phyloP scores from a whole-genome alignment of 495 filamentous ascomycete genomes.

The Thozetella sp. region DNA sequence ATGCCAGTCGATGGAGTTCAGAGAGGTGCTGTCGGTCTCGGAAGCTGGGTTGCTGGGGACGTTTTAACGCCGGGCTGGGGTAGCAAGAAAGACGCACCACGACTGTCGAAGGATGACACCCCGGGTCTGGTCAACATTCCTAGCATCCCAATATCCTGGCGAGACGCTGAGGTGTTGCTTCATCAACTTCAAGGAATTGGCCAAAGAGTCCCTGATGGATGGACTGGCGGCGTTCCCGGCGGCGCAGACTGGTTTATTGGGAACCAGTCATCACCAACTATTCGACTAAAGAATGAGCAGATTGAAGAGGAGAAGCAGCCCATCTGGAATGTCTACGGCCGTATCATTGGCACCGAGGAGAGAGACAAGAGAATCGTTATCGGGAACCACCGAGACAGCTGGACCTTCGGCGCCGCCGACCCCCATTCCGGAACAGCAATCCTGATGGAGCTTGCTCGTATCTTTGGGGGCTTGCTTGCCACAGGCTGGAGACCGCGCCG shows the following conservation, averaged over 20 bases:
- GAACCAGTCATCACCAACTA: slow-evolving; percentile 69
- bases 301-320: slow-evolving; percentile 80
- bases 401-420: slow-evolving; percentile 85
- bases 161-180: slow-evolving; percentile 81
- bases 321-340: slow-evolving; percentile 88
- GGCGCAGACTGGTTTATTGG: slow-evolving; percentile 84
- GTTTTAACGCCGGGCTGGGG: slow-evolving; percentile 86
- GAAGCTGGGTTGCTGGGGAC: slow-evolving; percentile 83
- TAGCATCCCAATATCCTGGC: slow-evolving; percentile 84
- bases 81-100: slow-evolving; percentile 67
- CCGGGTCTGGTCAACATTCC: slow-evolving; percentile 80
- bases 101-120: slow-evolving; percentile 69
- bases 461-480: slow-evolving; percentile 74
- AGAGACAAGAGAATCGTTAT: slow-evolving; percentile 84
- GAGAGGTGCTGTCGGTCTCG: slow-evolving; percentile 79
- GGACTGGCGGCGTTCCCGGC: slow-evolving; percentile 75
- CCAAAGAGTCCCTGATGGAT: slow-evolving; percentile 66
- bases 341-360: slow-evolving; percentile 80
- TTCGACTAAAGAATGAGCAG: slow-evolving; percentile 86
- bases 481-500: slow-evolving; percentile 89
- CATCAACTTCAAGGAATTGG: slow-evolving; percentile 78
- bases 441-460: slow-evolving; percentile 81
- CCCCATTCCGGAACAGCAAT: slow-evolving; percentile 90
- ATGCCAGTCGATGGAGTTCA: slow-evolving; percentile 83
- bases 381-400: slow-evolving; percentile 93